A percentile compares a stretch with the other conserved stretches of the same genome.
phyloP scores from a whole-genome alignment of 129 eudicot genomes.

The Oenanthe sinensis region DNA sequence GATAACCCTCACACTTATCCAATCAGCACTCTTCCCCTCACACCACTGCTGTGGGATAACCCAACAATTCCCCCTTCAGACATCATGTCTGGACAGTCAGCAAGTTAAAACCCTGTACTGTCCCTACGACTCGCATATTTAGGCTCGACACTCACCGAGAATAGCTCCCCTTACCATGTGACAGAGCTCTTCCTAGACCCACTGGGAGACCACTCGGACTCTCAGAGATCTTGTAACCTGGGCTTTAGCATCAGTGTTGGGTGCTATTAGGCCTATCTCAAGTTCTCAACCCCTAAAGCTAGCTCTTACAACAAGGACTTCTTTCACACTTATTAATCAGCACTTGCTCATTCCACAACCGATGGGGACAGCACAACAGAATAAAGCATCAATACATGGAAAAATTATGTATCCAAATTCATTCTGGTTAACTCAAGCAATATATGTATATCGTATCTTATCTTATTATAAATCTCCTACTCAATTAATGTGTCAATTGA shows the following conservation, averaged over 20 bases:
- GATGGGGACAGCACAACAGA: too few relatives aligned
- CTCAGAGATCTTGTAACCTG: background rate
- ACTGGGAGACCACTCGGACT: background rate
- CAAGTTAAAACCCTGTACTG: too few relatives aligned
- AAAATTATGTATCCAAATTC: background rate
- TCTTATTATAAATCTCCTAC: background rate
- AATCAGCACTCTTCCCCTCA: too few relatives aligned
- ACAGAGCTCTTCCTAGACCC: background rate
- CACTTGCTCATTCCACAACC: too few relatives aligned
- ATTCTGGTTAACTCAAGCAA: background rate
- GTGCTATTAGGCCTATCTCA: background rate
- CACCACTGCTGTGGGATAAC: too few relatives aligned
- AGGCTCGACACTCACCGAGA: too few relatives aligned
- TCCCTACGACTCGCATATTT: too few relatives aligned
- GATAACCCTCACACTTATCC: too few relatives aligned
- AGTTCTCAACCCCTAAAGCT: background rate
- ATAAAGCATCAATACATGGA: too few relatives aligned
- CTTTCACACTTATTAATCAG: background rate
- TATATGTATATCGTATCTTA: background rate
- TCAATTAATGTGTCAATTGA: too few relatives aligned
- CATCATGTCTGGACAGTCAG: too few relatives aligned
- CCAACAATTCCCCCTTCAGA: too few relatives aligned
- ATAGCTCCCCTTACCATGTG: background rate
- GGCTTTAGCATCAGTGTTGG: background rate
- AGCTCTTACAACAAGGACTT: background rate